Base-by-base conservation (phyloP, 75 land plant species). In the Pinus taeda region DNA sequence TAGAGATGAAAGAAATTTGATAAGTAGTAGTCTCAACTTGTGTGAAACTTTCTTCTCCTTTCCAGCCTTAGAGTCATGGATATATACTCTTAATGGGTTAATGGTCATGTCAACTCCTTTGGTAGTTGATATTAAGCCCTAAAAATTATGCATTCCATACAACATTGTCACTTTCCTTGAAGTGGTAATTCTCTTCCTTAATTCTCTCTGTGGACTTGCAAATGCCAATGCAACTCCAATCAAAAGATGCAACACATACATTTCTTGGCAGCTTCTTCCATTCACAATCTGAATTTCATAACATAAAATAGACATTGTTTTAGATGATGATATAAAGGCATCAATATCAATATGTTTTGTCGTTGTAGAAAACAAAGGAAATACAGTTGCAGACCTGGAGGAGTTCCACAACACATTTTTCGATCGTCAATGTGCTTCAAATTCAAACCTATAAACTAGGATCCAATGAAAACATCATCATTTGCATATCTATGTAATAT, bases 191-290 rank as follows among this genome's bases (percentile, higher is more conserved):
- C 26, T 91, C 95, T 60, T 59, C 39, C 56, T 85, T 90, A 26
- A 93, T 91, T 72, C 75, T 86, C 62, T 93, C 93, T 37, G 89
- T 90, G 1, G 95, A 93, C 60, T 85, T 89, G 82, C 95, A 93
- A n/a, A 93, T 93, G 21, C 95, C 95, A 76, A 93, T 93, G 88
- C 95, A 93, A 73, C 81, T 80, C 95, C 95, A 93, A 81, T 93
- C 95, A 78, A 93, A 93, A 39, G 93, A 89, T 57, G 95, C 95
- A 39, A 82, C 67, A 55, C 93, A 91, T 1, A 86, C 80, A 71
- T 91, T 89, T 2, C 88, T 82, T 15, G 85, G 84, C 58, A 86
- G 91, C 21, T 91, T 86, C 79, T 91, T 91, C 93, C 91, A 88
- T 62, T 89, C 85, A 58, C 91, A 91, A 69, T 89, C 91, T 86